Evolutionary conservation across 805 yeast genomes (phyloP).

Genomic region (Candida silvatica): DNA sequence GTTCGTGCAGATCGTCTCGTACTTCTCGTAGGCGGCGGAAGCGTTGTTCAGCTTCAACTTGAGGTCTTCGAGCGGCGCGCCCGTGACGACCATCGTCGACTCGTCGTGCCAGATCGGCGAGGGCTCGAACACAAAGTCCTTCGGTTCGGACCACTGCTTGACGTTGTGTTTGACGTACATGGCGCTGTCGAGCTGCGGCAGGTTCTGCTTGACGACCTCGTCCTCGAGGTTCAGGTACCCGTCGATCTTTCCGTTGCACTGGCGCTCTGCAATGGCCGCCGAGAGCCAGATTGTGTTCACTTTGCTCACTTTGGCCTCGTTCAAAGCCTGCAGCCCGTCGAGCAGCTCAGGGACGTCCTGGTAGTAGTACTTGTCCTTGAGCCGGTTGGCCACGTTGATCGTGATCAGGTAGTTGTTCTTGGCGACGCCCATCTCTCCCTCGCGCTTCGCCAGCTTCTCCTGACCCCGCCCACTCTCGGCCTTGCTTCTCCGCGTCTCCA

Average conservation of each 20-base stretch:
- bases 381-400: conserved; percentile 77
- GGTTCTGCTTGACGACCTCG: conserved; percentile 55
- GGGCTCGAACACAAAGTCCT: conserved; percentile 78
- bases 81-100: conserved; percentile 55
- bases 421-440: conserved; percentile 76
- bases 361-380: conserved; percentile 86
- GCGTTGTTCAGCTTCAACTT: conserved; percentile 40
- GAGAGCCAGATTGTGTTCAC: conserved; percentile 60
- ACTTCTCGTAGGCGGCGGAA: conserved; percentile 28
- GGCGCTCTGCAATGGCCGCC: conserved; percentile 53
- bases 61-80: conserved; percentile 40
- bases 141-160: conserved; percentile 74
- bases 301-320: conserved; percentile 67
- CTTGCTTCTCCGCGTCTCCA: conserved; percentile 76
- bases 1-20: conserved; percentile 34
- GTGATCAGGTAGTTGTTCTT: conserved; percentile 78
- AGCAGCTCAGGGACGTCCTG: conserved; percentile 90
- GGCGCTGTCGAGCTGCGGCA: conserved; percentile 67
- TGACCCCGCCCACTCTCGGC: conserved; percentile 48
- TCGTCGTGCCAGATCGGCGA: conserved; percentile 97
- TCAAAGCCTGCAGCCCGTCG: conserved; percentile 76
- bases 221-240: conserved; percentile 39
- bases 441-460: conserved; percentile 50
- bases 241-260: conserved; percentile 34
- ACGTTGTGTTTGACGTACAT: conserved; percentile 91